Base-by-base conservation (phyloP, 2,329 filamentous ascomycete genomes). In the Rosellinia necatrix region DNA sequence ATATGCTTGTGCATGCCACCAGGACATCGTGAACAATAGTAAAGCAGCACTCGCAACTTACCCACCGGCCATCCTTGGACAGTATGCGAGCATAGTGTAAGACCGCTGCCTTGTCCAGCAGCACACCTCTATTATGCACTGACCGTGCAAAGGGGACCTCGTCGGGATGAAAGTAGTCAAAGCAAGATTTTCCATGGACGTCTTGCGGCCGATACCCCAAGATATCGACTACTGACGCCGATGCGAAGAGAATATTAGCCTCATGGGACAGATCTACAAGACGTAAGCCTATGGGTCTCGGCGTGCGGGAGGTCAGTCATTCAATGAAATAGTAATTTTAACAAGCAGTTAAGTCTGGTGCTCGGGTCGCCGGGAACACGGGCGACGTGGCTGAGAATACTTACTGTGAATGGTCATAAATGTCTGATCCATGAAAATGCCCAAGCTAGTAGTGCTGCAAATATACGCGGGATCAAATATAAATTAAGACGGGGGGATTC, bases 321-420 rank as follows among this genome's bases (percentile, higher is more conserved):
- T 38, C 27, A 27, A 42, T 24, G 1, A 19, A 17, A 48, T 22
- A 49, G n/a, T 12, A n/a, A 21, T 15, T 27, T 30, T 22, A 15
- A 21, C 30, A 24, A 9, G 30, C n/a, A 22, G 37, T n/a, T n/a
- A n/a, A 8, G 25, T 12, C 12, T 40, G 12, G 38, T n/a, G n/a
- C n/a, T n/a, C n/a, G n/a, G n/a, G n/a, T n/a, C n/a, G n/a, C n/a
- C n/a, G n/a, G n/a, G n/a, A n/a, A n/a, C n/a, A n/a, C n/a, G n/a
- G n/a, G n/a, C n/a, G n/a, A n/a, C n/a, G n/a, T n/a, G n/a, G n/a
- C n/a, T n/a, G n/a, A 29, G 55, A 60, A 60, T 56, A 78, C 86
- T 77, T 76, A 90, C 91, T 91, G 71, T 94, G 91, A 70, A 96
- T 94, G 64, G 90, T 92, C 76, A 96, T 94, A 76, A 96, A 96